Base-by-base conservation (phyloP, 2,329 filamentous ascomycete species). In the Penicillium corylophilum region DNA sequence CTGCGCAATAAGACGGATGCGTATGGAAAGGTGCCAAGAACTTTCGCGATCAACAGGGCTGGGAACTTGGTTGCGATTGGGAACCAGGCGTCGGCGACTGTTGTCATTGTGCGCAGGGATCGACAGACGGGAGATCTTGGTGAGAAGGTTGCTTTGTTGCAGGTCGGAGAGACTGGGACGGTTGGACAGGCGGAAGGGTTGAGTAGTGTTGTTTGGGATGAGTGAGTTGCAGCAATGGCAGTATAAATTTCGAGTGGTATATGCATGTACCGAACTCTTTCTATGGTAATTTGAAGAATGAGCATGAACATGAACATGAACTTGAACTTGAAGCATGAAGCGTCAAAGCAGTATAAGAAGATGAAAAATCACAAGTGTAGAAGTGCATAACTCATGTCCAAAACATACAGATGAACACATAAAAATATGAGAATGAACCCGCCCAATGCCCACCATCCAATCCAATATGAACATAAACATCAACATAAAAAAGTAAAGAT, bases 41-140 rank as follows among this genome's bases (percentile, higher is more conserved):
- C 87, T 36, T 87, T 89, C 67, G 80, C 79, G 45, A 71, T 89
- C 50, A 90, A 87, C 68, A 78, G 77, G 55, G 80, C 78, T 10
- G 88, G 87, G 1, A 78, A 78, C 48, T 71, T 86, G 52, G 72
- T 90, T 3, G 87, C 85, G 1, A 82, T 90, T 24, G 86, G 80
- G 0, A 76, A 88, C 57, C 86, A 90, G 70, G 71, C 71, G 15
- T 82, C 82, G 45, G 74, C 77, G 28, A 81, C 79, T 26, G 82
- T 89, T 1, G 82, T 80, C 6, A 70, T 92, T 44, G 80, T 88
- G 43, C 67, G 74, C 61, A 77, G 89, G 5, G 79, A 90, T 69
- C 72, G 78, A 1, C 55, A 66, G 48, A 84, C 81, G 0, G 89
- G 88, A 1, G 63, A 77, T 58, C 71, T 91, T 22, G 82, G 82